A percentile compares a stretch with the other conserved stretches of the same genome.
Conservation (phyloP, 768 basidiomycete genomes). For the Lanmaoa rubissima region DNA sequence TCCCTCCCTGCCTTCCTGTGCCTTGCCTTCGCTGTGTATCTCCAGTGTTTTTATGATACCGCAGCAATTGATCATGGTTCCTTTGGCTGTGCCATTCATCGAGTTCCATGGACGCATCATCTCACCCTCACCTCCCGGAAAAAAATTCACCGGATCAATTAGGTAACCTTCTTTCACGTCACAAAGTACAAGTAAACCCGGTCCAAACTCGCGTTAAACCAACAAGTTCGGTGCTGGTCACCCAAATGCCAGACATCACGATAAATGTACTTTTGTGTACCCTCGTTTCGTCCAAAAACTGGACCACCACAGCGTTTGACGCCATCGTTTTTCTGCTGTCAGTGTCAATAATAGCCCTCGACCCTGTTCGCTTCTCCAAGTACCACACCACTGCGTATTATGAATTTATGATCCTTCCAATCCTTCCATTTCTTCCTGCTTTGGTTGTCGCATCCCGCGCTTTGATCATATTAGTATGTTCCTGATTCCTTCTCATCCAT, state of each 20-base stretch:
- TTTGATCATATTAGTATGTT: neutral
- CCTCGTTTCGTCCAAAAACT: neutral
- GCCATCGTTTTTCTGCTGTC: neutral
- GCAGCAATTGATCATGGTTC: conserved; percentile 4
- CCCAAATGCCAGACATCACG: neutral
- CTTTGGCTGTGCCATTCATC: conserved; percentile 3
- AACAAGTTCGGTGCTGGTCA: neutral
- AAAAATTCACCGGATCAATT: neutral
- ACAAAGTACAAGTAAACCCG: neutral
- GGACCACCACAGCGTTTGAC: neutral
- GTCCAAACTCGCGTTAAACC: neutral
- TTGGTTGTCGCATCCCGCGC: neutral
- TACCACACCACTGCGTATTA: neutral
- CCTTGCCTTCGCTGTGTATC: neutral
- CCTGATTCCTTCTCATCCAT: neutral
- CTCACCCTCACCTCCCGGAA: neutral
- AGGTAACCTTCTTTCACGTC: neutral
- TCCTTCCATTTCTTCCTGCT: conserved; percentile 10
- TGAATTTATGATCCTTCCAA: too few relatives aligned
- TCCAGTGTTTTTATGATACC: neutral
- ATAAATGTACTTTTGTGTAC: neutral
- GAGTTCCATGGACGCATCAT: neutral
- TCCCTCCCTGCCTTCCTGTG: neutral
- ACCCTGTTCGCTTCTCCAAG: conserved; percentile 6
- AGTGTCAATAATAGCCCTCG: neutral